Base-by-base conservation (phyloP, 306 rosid genomes). In the Citrullus colocynthis region DNA sequence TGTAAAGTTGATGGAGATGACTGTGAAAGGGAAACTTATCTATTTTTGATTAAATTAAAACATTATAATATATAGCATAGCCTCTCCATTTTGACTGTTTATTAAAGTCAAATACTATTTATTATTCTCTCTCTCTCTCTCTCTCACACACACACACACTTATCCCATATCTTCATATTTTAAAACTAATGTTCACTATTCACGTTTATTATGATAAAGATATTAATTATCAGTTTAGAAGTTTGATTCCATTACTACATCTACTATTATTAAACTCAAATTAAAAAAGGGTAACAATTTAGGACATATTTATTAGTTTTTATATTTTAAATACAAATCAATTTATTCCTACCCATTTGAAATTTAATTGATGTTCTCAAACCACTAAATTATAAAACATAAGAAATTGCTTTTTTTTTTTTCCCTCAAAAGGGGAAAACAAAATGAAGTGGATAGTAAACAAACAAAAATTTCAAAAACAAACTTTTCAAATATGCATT, bases 1-100 rank as follows among this genome's bases (percentile, higher is more conserved):
- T 70, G 75, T 70, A 70, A 70, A 70, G 75, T 20, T 11, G 57
- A 70, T 70, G 56, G 18, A 44, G 37, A 70, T 70, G 75, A 48
- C 41, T 13, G 41, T 71, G 76, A 71, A 24, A 71, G 37, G 42
- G 42, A 28, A 48, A 71, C 13, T 71, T 71, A 28, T 56, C 76
- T 48, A 48, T 28, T 39, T 52, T 52, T 45, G 41, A 42, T 42
- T 0, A n/a, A 9, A 18, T 20, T 0, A n/a, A 8, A 39, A 4
- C 17, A 37, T 18, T 18, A 52, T 52, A 52, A 15, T 15, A 48
- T 7, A 7, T 24, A 24, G 5, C 49, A 36, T 16, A 66, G 52
- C 30, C 74, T 66, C 74, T 66, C 52, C 52, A 39, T 39, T 66
- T 66, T 66, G 74, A 66, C 74, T 39, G 32, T 39, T 39, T 66